These are phyloP conservation scores for Gaultheria prostrata DNA, from an alignment of 148 eudicot genomes.

Conservation along the genomic window DNA sequence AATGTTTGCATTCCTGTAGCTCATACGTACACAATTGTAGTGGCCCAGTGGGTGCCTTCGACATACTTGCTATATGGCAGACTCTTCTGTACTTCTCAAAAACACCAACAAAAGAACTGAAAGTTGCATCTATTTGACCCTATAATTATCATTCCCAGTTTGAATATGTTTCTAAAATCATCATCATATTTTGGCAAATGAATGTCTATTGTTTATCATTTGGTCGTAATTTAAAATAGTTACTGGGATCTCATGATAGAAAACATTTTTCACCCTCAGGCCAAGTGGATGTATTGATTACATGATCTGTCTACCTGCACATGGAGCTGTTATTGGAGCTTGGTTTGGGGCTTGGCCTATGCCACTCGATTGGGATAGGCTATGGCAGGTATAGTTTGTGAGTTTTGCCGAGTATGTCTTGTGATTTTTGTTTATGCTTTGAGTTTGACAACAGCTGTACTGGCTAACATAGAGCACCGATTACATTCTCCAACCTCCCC, in stretches of 20 bases:
- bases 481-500: too few relatives aligned
- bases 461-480: background rate
- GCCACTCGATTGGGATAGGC: slow-evolving; percentile 99
- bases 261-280: slow-evolving; percentile 36
- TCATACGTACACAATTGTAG: background rate
- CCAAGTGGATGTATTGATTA: slow-evolving; percentile 57
- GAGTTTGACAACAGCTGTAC: background rate
- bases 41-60: background rate
- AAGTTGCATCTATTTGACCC: background rate
- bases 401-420: background rate
- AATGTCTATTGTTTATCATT: background rate
- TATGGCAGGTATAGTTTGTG: slow-evolving; percentile 76
- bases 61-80: background rate
- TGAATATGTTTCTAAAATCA: background rate
- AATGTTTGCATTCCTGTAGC: background rate
- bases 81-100: background rate
- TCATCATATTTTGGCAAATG: background rate
- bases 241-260: slow-evolving; percentile 3
- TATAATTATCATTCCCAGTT: background rate
- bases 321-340: slow-evolving; percentile 86
- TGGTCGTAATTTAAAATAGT: background rate
- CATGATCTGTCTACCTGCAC: slow-evolving; percentile 82
- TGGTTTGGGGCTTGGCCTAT: slow-evolving; percentile 99
- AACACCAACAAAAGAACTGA: background rate
- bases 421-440: background rate